These are phyloP conservation scores for Clavariopsis aquatica DNA, from an alignment of 495 filamentous ascomycete genomes.

Conservation along the genomic window DNA sequence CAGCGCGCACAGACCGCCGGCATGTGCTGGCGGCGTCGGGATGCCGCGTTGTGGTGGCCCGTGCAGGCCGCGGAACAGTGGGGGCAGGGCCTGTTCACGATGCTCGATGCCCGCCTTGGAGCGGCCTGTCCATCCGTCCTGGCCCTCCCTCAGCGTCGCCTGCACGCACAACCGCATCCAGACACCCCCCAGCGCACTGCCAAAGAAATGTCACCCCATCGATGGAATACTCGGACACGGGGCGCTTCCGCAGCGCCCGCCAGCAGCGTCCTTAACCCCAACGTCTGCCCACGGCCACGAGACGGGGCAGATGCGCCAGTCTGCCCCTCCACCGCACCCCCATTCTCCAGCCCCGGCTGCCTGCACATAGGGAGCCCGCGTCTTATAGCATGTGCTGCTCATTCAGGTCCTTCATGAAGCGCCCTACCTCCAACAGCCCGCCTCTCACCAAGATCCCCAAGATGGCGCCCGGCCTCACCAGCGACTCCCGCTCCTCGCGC, in stretches of 20 bases:
- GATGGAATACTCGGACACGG: slow-evolving; percentile 4
- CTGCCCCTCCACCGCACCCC: slow-evolving; percentile 16
- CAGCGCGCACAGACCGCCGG: neutral
- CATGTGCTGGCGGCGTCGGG: neutral
- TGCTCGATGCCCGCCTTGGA: neutral
- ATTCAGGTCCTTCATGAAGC: slow-evolving; percentile 35
- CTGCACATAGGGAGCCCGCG: neutral
- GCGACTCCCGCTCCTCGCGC: slow-evolving; percentile 12
- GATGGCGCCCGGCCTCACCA: slow-evolving; percentile 28
- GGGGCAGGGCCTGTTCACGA: slow-evolving; percentile 12
- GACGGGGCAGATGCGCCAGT: neutral
- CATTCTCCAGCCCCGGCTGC: slow-evolving; percentile 28
- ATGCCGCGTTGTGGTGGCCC: neutral
- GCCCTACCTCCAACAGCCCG: slow-evolving; percentile 10
- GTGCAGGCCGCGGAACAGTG: neutral
- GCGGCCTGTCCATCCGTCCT: neutral
- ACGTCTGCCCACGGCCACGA: neutral
- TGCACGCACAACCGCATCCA: neutral
- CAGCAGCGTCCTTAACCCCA: neutral
- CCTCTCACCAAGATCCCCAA: slow-evolving; percentile 15
- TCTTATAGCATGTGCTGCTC: slow-evolving; percentile 25
- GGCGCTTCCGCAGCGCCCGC: neutral
- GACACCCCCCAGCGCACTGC: no score
- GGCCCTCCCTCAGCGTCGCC: neutral
- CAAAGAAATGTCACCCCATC: slow-evolving; percentile 29